Evolutionary conservation across 768 basidiomycete genomes (phyloP), one percentile per base, ranked within the genome.

Genomic region (Tephrocybe sp.): DNA sequence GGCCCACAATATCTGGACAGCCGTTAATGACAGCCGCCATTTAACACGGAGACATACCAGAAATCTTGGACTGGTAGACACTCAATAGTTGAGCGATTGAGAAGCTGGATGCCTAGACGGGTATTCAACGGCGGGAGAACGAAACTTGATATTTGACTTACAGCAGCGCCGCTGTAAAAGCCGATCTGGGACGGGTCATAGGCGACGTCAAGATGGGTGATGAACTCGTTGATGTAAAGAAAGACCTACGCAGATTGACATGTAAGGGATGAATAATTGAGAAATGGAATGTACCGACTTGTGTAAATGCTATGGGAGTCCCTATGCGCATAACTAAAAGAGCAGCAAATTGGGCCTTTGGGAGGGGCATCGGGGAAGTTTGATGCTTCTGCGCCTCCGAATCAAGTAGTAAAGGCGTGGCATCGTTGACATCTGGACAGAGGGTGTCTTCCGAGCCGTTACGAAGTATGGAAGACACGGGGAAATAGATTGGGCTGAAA

Each of bases 151-250:
- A n/a, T n/a, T 40, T 78, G 68, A 11, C 81, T 49, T 58, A 84
- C 83, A 49, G 85, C 80, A 30, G 87, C 58, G 11, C 85, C 87
- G 53, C 84, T 86, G 63, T 86, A 87, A 51, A 84, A 82, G 1
- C 84, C 86, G 12, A 85, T 75, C 56, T 76, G 73, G 6, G 80
- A 80, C 5, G 76, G 75, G 55, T 85, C 77, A 36, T 80, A 66
- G 12, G 82, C 80, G 43, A 86, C 64, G 55, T 78, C 70, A 3
- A 87, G 71, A 41, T 74, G 72, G 21, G 68, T 70, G 55, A 88
- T 77, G 66, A 86, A 83, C 61, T 87, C 74, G 46, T 87, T 87
- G 50, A 88, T 77, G 54, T 85, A 88, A 16, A 86, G 86, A 49
- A 82, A 82, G 30, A 88, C 75, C 65, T 84, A 76, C 3, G 74